Conservation (phyloP, 331 rosid species). For the Spiraea crenata region DNA sequence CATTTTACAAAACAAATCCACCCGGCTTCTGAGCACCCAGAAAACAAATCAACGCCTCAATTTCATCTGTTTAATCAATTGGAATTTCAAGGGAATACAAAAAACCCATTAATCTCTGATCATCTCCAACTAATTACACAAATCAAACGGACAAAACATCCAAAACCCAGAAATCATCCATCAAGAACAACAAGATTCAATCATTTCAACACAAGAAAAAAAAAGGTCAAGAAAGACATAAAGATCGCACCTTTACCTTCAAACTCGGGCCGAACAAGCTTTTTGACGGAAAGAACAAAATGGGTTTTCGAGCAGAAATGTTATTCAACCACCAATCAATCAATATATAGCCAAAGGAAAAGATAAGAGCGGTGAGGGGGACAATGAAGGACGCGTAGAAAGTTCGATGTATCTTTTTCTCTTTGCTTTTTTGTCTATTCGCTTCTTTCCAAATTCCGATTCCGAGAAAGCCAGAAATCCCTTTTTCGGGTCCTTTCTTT, state of each 20-base stretch:
- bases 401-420: conserved; percentile 17
- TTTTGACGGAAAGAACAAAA: not conserved
- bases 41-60: not conserved
- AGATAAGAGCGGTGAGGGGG: not conserved
- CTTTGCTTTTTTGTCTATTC: not conserved
- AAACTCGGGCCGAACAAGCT: not conserved
- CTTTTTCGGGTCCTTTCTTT: not conserved
- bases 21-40: not conserved
- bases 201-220: conserved; percentile 6
- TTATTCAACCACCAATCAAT: not conserved
- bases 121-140: too few species aligned
- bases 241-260: conserved; percentile 1
- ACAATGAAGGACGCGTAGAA: conserved; percentile 8
- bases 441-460: not conserved
- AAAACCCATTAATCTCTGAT: too few species aligned
- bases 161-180: conserved; percentile 9
- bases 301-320: not conserved
- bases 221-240: not conserved
- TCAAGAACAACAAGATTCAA: conserved; percentile 16
- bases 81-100: not conserved
- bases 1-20: not conserved
- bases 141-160: not conserved
- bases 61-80: not conserved
- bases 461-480: not conserved
- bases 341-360: conserved; percentile 4